phyloP scores from a whole-genome alignment of 73 alveolate genomes.

The Effrenium voratum region DNA sequence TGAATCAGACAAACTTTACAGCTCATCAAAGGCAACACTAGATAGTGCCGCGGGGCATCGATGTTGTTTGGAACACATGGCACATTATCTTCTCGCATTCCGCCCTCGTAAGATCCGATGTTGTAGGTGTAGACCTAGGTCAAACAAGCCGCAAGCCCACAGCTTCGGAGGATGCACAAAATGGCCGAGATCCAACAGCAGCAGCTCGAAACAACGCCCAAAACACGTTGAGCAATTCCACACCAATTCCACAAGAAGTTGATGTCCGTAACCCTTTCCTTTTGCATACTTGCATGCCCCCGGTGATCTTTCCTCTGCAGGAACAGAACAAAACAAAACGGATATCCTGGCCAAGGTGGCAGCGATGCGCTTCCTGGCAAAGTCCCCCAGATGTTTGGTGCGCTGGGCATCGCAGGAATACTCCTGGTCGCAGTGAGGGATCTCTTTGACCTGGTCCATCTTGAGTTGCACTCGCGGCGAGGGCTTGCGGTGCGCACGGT shows the following conservation, averaged over 20 bases:
- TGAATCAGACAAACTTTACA: too few species aligned
- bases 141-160: too few species aligned
- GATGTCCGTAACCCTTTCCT: too few species aligned
- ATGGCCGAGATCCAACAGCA: too few species aligned
- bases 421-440: slow-evolving; percentile 53
- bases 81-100: slow-evolving; percentile 59
- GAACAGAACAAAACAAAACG: neutral
- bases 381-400: slow-evolving; percentile 17
- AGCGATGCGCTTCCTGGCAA: slow-evolving; percentile 59
- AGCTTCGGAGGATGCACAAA: too few species aligned
- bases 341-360: neutral
- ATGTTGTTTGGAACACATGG: slow-evolving; percentile 76
- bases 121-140: slow-evolving; percentile 91
- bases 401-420: slow-evolving; percentile 73
- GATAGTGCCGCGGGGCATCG: neutral
- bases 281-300: too few species aligned
- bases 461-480: slow-evolving; percentile 6
- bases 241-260: too few species aligned
- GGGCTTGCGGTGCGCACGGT: neutral
- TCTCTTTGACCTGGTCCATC: slow-evolving; percentile 40
- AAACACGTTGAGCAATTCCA: too few species aligned
- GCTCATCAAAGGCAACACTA: too few species aligned
- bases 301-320: too few species aligned
- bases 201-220: too few species aligned
- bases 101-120: slow-evolving; percentile 89